These are phyloP conservation scores for Microthlaspi erraticum DNA, from an alignment of 345 rosid species.

Conservation along the genomic window DNA sequence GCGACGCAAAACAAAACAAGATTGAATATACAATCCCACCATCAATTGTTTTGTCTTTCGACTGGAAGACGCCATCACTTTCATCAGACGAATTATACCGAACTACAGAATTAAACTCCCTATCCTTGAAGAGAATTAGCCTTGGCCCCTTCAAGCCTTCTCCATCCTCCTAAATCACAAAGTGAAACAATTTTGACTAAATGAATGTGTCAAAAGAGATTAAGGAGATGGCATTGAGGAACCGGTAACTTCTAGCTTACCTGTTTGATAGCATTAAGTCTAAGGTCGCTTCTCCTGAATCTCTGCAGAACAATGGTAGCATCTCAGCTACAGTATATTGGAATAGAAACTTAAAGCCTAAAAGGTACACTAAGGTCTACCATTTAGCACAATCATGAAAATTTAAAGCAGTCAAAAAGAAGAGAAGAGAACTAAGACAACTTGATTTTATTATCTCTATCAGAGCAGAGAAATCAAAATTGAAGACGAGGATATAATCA, in stretches of 20 bases:
- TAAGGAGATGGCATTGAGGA: constrained; percentile 10
- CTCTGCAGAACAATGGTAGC: constrained; percentile 58
- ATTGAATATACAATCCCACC: constrained; percentile 46
- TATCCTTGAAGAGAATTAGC: constrained; percentile 60
- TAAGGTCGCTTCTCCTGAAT: constrained; percentile 50
- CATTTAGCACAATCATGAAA: constrained; percentile 17
- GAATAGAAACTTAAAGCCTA: constrained; percentile 12
- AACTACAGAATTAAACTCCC: constrained; percentile 52
- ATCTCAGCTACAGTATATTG: constrained; percentile 23
- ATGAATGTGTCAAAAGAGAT: constrained; percentile 3
- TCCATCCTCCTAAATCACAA: constrained; percentile 63
- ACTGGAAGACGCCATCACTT: constrained; percentile 38
- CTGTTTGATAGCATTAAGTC: constrained; percentile 66
- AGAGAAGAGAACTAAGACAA: constrained; percentile 3
- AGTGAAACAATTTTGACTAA: constrained; percentile 18
- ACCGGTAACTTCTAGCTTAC: constrained; percentile 41
- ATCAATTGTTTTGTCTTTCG: constrained; percentile 42
- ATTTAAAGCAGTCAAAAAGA: not conserved
- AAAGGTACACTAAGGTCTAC: constrained; percentile 22
- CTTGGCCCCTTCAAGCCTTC: constrained; percentile 74
- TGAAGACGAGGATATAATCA: constrained; percentile 5
- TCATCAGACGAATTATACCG: constrained; percentile 41
- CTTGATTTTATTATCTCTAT: not conserved
- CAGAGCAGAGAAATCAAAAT: not conserved
- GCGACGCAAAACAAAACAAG: constrained; percentile 8